These are phyloP conservation scores for Caloboletus inedulis DNA, from an alignment of 1,284 basidiomycete genomes.

Conservation along the genomic window DNA sequence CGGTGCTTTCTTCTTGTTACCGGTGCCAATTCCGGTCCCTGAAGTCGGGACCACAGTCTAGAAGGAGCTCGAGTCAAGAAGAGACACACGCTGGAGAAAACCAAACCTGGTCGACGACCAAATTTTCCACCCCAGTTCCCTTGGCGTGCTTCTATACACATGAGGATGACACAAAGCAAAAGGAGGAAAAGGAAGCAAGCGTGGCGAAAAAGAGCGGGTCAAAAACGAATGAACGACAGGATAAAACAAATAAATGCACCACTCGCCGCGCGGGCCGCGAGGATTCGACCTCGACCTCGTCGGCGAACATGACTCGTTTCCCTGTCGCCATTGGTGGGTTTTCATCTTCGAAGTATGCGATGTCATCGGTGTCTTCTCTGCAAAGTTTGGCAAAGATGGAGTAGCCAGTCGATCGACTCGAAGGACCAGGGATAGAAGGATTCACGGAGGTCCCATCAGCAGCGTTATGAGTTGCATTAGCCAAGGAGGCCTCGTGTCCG, in stretches of 20 bases:
- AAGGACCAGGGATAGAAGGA: constrained; percentile 10
- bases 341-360: constrained; percentile 25
- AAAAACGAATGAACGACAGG: constrained; percentile 1
- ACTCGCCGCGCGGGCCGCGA: constrained; percentile 28
- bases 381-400: constrained; percentile 27
- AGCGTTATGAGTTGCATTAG: constrained; percentile 7
- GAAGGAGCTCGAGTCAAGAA: constrained; percentile 3
- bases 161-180: neutral
- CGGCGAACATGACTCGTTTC: constrained; percentile 27
- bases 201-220: neutral
- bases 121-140: constrained; percentile 13
- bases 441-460: constrained; percentile 15
- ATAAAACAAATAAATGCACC: constrained; percentile 18
- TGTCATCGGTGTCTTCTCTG: constrained; percentile 31
- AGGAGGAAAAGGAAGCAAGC: neutral
- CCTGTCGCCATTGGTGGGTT: constrained; percentile 15
- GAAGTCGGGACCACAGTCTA: constrained; percentile 6
- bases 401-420: constrained; percentile 22
- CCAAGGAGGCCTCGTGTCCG: constrained; percentile 9
- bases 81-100: neutral
- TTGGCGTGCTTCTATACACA: constrained; percentile 25
- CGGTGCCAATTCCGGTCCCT: neutral
- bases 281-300: constrained; percentile 22
- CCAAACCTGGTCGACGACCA: constrained; percentile 26
- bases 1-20: constrained; percentile 21